phyloP scores from a whole-genome alignment of 495 filamentous ascomycete genomes.

The Penicillium angulare region DNA sequence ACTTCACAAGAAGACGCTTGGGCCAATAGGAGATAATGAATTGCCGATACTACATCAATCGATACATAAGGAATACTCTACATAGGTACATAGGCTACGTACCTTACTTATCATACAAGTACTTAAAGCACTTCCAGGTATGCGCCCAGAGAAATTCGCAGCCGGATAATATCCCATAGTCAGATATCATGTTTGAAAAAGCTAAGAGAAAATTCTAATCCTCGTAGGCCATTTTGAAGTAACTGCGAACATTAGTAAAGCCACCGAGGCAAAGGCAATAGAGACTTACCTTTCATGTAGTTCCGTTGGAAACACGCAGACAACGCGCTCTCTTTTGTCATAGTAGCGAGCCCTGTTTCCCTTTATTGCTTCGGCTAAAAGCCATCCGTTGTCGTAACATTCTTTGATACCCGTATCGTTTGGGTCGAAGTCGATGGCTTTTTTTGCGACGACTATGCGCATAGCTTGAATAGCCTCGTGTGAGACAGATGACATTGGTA shows the following conservation, averaged over 20 bases:
- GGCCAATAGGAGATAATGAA: too few species aligned
- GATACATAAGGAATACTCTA: too few species aligned
- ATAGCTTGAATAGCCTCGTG: background rate
- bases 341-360: background rate
- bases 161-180: too few species aligned
- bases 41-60: too few species aligned
- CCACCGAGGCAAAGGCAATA: background rate
- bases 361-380: background rate
- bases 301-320: background rate
- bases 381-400: background rate
- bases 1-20: too few species aligned
- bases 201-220: too few species aligned
- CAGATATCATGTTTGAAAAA: too few species aligned
- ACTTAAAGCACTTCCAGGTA: too few species aligned
- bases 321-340: background rate
- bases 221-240: background rate
- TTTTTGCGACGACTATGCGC: background rate
- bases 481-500: background rate
- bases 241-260: background rate
- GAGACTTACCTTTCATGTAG: background rate
- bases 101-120: too few species aligned
- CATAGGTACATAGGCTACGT: too few species aligned
- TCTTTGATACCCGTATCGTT: background rate
- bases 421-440: background rate
- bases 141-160: too few species aligned